These are phyloP conservation scores for Danielia oregonensis DNA, from an alignment of 805 yeast genomes.

Conservation along the genomic window DNA sequence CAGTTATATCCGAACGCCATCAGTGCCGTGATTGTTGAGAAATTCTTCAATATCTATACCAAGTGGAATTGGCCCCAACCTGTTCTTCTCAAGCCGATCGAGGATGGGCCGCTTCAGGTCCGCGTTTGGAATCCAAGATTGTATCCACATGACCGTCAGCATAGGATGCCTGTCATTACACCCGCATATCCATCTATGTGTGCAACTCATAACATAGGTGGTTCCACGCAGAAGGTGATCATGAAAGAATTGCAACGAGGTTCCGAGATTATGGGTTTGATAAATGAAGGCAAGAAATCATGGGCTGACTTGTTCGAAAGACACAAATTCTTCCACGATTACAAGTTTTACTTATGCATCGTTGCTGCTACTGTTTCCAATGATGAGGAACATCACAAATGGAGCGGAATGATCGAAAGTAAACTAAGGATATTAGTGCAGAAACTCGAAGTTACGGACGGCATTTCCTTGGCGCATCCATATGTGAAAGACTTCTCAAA, in stretches of 20 bases:
- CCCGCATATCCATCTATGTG: slow-evolving; percentile 99
- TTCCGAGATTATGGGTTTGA: slow-evolving; percentile 62
- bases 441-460: slow-evolving; percentile 74
- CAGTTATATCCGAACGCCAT: slow-evolving; percentile 96
- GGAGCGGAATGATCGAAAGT: slow-evolving; percentile 93
- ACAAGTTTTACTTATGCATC: slow-evolving; percentile 82
- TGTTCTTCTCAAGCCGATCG: slow-evolving; percentile 85
- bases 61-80: slow-evolving; percentile 99
- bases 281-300: slow-evolving; percentile 53
- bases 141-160: slow-evolving; percentile 84
- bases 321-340: slow-evolving; percentile 77
- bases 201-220: slow-evolving; percentile 93
- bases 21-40: slow-evolving; percentile 83
- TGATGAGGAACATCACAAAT: slow-evolving; percentile 79
- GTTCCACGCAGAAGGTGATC: slow-evolving; percentile 81
- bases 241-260: slow-evolving; percentile 80
- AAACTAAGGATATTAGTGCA: slow-evolving; percentile 76
- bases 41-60: slow-evolving; percentile 79
- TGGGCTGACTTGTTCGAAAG: slow-evolving; percentile 78
- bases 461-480: slow-evolving; percentile 85
- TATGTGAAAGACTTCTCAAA: slow-evolving; percentile 72
- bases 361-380: slow-evolving; percentile 71
- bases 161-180: slow-evolving; percentile 95
- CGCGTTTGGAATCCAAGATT: slow-evolving; percentile 95
- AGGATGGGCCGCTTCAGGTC: slow-evolving; percentile 95